Evolutionary conservation across 108 stramenopile species (phyloP).

Genomic region (Stephanodiscus triporus): DNA sequence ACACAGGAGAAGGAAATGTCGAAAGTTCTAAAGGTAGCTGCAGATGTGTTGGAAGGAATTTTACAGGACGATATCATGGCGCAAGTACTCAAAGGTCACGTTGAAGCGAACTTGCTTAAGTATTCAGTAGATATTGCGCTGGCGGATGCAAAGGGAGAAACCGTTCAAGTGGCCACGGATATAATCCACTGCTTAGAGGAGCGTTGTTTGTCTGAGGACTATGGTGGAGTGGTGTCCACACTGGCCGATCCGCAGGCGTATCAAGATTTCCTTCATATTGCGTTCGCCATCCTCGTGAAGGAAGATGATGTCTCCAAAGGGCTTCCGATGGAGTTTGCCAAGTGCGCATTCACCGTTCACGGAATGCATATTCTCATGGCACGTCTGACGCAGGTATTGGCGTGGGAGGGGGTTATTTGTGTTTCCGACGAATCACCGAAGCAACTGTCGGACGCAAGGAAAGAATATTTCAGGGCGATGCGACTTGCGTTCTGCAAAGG

Average conservation of each 20-base stretch:
- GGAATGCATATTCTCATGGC: slow-evolving; percentile 76
- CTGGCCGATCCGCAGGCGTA: slow-evolving; percentile 62
- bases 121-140: slow-evolving; percentile 56
- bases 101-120: slow-evolving; percentile 48
- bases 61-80: slow-evolving; percentile 34
- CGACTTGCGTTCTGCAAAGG: slow-evolving; percentile 62
- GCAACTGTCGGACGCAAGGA: slow-evolving; percentile 9
- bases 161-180: slow-evolving; percentile 45
- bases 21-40: slow-evolving; percentile 13
- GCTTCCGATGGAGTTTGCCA: slow-evolving; percentile 40
- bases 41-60: slow-evolving; percentile 33
- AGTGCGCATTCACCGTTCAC: slow-evolving; percentile 59
- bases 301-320: slow-evolving; percentile 31
- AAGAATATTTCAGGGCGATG: slow-evolving; percentile 38
- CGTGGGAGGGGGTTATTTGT: slow-evolving; percentile 29
- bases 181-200: slow-evolving; percentile 71
- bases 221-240: slow-evolving; percentile 54
- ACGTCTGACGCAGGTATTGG: slow-evolving; percentile 51
- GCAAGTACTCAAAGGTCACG: slow-evolving; percentile 27
- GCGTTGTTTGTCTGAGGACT: slow-evolving; percentile 45
- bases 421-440: slow-evolving; percentile 6
- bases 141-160: slow-evolving; percentile 48
- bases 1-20: neutral
- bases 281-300: slow-evolving; percentile 45
- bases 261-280: slow-evolving; percentile 56